These are phyloP conservation scores for Podaxis sp. DNA, from an alignment of 768 basidiomycete genomes.

Conservation along the genomic window DNA sequence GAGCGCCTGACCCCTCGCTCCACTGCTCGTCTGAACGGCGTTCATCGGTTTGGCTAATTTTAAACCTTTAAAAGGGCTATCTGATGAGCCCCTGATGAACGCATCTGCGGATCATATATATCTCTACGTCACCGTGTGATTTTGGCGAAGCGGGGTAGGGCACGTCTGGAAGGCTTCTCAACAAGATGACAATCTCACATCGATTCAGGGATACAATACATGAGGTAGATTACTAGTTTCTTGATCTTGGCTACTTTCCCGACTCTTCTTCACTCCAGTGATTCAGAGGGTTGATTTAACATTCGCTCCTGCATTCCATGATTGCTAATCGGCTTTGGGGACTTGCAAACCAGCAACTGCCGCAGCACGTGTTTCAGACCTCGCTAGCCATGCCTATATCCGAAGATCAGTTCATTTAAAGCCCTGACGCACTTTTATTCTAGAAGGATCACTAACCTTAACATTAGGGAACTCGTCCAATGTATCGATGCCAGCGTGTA, in stretches of 20 bases:
- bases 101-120: not conserved
- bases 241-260: too few relatives aligned
- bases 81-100: not conserved
- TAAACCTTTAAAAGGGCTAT: not conserved
- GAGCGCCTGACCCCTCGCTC: too few relatives aligned
- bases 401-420: not conserved
- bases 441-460: conserved; percentile 34
- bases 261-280: too few relatives aligned
- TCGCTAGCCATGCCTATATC: conserved; percentile 23
- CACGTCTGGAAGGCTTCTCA: not conserved
- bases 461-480: conserved; percentile 65
- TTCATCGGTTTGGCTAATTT: too few relatives aligned
- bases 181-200: not conserved
- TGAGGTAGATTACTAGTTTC: not conserved
- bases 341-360: not conserved
- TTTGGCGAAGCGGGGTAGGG: not conserved
- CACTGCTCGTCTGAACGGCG: too few relatives aligned
- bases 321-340: not conserved
- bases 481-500: conserved; percentile 47
- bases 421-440: not conserved
- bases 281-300: not conserved
- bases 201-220: not conserved
- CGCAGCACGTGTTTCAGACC: conserved; percentile 7
- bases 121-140: not conserved
- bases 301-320: not conserved